Evolutionary conservation across 495 filamentous ascomycete genomes (phyloP).

Genomic region (Chaetomidium leptoderma): DNA sequence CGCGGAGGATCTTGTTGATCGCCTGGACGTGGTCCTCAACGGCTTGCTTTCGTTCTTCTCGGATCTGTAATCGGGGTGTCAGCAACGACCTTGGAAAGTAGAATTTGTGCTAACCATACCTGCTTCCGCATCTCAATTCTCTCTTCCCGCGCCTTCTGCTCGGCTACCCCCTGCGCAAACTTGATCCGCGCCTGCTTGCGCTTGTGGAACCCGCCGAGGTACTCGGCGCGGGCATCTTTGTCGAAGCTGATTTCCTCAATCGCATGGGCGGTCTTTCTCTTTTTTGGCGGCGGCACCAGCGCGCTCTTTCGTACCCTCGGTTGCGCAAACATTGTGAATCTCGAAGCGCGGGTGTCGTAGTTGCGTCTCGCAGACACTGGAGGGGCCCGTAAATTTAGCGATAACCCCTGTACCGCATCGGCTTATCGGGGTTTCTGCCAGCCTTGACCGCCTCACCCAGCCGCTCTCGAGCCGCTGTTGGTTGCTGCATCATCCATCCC

Average conservation of each 20-base stretch:
- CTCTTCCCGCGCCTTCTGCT: conserved; percentile 67
- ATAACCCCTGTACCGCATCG: background rate
- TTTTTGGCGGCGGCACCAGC: conserved; percentile 53
- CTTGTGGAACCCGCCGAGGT: conserved; percentile 93
- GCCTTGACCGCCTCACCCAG: conserved; percentile 14
- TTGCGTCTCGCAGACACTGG: background rate
- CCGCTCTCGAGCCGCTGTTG: too few species aligned
- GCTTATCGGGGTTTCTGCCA: conserved; percentile 24
- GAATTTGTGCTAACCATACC: conserved; percentile 42
- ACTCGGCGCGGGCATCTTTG: conserved; percentile 67
- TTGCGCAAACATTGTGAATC: conserved; percentile 40
- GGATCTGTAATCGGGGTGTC: conserved; percentile 50
- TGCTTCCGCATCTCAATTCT: conserved; percentile 65
- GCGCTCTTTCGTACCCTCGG: conserved; percentile 47
- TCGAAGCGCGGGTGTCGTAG: background rate
- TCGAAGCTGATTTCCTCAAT: conserved; percentile 85
- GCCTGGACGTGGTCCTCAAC: conserved; percentile 72
- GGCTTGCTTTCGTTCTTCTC: conserved; percentile 72
- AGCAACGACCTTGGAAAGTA: too few species aligned
- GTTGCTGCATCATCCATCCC: conserved; percentile 15
- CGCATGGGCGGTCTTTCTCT: conserved; percentile 55
- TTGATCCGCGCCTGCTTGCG: conserved; percentile 80
- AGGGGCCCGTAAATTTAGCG: conserved; percentile 17
- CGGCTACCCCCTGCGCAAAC: conserved; percentile 72
- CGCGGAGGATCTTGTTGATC: conserved; percentile 59